Evolutionary conservation across 164 flowering plant species (phyloP).

Genomic region (Berberis thunbergii): DNA sequence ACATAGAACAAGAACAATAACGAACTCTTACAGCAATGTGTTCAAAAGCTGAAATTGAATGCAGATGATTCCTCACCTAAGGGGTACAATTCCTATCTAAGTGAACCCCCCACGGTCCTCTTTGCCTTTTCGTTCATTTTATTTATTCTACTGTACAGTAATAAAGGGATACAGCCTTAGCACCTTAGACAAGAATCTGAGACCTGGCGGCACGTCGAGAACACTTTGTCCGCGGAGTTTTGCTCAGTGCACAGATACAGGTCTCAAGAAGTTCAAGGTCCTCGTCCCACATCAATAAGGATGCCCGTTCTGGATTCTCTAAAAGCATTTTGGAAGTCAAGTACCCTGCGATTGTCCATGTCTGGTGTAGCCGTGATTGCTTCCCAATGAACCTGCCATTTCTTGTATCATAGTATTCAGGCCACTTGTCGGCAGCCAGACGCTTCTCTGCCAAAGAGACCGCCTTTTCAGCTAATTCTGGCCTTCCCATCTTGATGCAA

Average conservation of each 20-base stretch:
- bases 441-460: slow-evolving; percentile 43
- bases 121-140: neutral
- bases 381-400: slow-evolving; percentile 60
- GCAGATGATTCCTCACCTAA: no score
- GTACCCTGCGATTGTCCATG: slow-evolving; percentile 84
- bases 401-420: slow-evolving; percentile 58
- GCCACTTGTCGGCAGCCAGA: slow-evolving; percentile 47
- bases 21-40: no score
- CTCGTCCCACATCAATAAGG: slow-evolving; percentile 58
- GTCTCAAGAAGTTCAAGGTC: slow-evolving; percentile 64
- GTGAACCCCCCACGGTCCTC: no score
- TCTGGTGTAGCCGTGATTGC: slow-evolving; percentile 54
- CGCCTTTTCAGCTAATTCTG: slow-evolving; percentile 48
- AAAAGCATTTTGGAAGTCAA: slow-evolving; percentile 63
- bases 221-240: slow-evolving; percentile 43
- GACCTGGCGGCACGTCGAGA: slow-evolving; percentile 52
- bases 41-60: no score
- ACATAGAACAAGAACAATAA: no score
- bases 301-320: slow-evolving; percentile 46
- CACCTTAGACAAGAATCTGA: slow-evolving; percentile 37
- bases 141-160: slow-evolving; percentile 2
- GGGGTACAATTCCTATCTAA: no score
- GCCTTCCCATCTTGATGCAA: slow-evolving; percentile 60
- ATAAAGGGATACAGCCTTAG: neutral
- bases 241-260: slow-evolving; percentile 52